phyloP scores from a whole-genome alignment of 2,329 filamentous ascomycete species.

The Byssochlamys sp. region DNA sequence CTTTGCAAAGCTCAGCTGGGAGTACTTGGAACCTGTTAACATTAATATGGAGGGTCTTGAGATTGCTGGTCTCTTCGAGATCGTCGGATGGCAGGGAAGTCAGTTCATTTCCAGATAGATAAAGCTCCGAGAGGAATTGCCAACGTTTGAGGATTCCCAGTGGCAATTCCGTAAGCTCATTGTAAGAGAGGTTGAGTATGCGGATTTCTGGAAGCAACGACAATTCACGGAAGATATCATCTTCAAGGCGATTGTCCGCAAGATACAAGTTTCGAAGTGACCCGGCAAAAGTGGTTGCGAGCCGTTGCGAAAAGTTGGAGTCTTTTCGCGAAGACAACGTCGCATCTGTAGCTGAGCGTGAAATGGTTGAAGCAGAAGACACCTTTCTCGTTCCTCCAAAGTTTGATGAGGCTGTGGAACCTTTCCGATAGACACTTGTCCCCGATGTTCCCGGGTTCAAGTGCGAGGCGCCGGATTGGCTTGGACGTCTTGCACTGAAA shows the following conservation, averaged over 20 bases:
- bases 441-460: slow-evolving; percentile 69
- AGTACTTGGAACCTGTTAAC: slow-evolving; percentile 96
- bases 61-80: slow-evolving; percentile 73
- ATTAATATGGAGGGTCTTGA: slow-evolving; percentile 90
- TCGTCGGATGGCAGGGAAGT: slow-evolving; percentile 88
- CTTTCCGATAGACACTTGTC: slow-evolving; percentile 55
- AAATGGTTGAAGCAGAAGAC: slow-evolving; percentile 70
- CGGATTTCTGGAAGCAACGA: slow-evolving; percentile 72
- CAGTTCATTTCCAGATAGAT: slow-evolving; percentile 88
- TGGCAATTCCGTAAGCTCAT: slow-evolving; percentile 85
- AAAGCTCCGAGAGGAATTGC: slow-evolving; percentile 82
- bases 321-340: slow-evolving; percentile 65
- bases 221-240: slow-evolving; percentile 90
- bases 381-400: slow-evolving; percentile 73
- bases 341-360: slow-evolving; percentile 52
- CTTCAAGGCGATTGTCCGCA: slow-evolving; percentile 86
- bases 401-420: slow-evolving; percentile 75
- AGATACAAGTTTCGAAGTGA: slow-evolving; percentile 76
- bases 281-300: slow-evolving; percentile 77
- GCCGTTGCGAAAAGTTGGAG: slow-evolving; percentile 69
- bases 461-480: slow-evolving; percentile 63
- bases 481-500: slow-evolving; percentile 61
- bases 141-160: slow-evolving; percentile 78
- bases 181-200: slow-evolving; percentile 87
- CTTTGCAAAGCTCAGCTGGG: slow-evolving; percentile 87